A percentile compares a stretch with the other conserved stretches of the same genome.
Conservation (phyloP, 2,329 filamentous ascomycete species). For the Aspergillus pseudoterreus region DNA sequence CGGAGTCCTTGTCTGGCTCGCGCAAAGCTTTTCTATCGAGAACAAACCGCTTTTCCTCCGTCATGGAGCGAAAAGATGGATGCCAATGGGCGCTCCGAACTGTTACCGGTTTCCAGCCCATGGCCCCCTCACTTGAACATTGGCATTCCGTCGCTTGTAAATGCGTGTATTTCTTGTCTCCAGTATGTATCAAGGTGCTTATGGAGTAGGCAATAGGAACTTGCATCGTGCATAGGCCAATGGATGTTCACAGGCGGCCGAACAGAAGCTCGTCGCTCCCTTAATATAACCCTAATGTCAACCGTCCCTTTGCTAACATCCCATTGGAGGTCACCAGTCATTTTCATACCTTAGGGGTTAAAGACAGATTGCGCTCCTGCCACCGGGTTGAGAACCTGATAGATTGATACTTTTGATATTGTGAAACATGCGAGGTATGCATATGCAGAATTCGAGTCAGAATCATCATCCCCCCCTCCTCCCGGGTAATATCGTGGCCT, state of each 20-base stretch:
- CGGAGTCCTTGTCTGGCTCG: slow-evolving; percentile 8
- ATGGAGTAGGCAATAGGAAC: too few relatives aligned
- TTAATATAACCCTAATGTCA: neutral
- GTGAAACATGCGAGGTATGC: neutral
- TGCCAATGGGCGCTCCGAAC: neutral
- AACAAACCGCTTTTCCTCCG: slow-evolving; percentile 10
- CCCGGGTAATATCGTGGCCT: too few relatives aligned
- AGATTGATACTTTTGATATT: neutral
- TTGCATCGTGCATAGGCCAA: neutral
- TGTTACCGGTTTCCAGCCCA: neutral
- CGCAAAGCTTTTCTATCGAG: slow-evolving; percentile 14
- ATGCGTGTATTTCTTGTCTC: too few relatives aligned
- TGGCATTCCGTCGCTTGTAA: neutral
- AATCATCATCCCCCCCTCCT: neutral
- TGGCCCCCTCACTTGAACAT: neutral
- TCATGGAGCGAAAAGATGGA: slow-evolving; percentile 2
- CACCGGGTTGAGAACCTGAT: too few relatives aligned
- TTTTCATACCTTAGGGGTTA: too few relatives aligned
- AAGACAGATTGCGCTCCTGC: too few relatives aligned
- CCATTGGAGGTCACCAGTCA: neutral
- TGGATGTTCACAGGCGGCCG: neutral
- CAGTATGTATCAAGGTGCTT: too few relatives aligned
- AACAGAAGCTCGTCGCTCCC: neutral
- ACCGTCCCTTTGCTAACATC: neutral
- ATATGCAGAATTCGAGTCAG: neutral